Base-by-base conservation (phyloP, 2,329 filamentous ascomycete species). In the Fusarium sp. region DNA sequence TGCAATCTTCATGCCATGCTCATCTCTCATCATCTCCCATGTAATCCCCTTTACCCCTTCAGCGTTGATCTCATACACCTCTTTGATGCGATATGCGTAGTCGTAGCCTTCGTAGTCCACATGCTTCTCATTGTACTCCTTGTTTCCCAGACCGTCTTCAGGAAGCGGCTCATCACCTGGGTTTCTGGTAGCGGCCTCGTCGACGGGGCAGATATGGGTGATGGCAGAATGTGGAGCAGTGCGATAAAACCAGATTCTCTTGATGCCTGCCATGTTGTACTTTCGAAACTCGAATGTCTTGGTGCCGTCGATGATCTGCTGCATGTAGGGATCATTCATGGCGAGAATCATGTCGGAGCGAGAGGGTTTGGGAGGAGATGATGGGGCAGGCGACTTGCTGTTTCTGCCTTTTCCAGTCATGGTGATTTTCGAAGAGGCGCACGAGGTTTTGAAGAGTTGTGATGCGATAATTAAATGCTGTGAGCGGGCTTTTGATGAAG, bases 71-170 rank as follows among this genome's bases (percentile, higher is more conserved):
- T 79, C 63, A 31, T 78, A 81, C 9, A 79, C 77, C 0, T 70
- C 73, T 0, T 68, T 64, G 3, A 81, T 75, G 9, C 72, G 65
- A 65, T 80, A 81, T 2, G 80, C 80, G 5, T 68, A 81, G 27
- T 81, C 73, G 16, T 79, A 81, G 4, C 76, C 76, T 1, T 78
- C 65, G 67, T 78, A 82, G 39, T 79, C 78, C 0, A 60, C 8
- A 14, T 79, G 61, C 0, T 65, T 61, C 5, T 58, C 57, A 20
- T 80, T 81, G 66, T 75, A 81, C 4, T 81, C 78, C 1, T 64
- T 62, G 39, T 81, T 81, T 0, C 78, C 78, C 0, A 80, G 54
- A 0, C 79, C 78, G 24, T 75, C 59, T 63, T 78, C 74, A 1
- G 57, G 59, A 0, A 80, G 60, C 0, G 68, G 72, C 8, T 29